Conservation (phyloP, 2,329 filamentous ascomycete genomes). For the Emmonsia crescens region DNA sequence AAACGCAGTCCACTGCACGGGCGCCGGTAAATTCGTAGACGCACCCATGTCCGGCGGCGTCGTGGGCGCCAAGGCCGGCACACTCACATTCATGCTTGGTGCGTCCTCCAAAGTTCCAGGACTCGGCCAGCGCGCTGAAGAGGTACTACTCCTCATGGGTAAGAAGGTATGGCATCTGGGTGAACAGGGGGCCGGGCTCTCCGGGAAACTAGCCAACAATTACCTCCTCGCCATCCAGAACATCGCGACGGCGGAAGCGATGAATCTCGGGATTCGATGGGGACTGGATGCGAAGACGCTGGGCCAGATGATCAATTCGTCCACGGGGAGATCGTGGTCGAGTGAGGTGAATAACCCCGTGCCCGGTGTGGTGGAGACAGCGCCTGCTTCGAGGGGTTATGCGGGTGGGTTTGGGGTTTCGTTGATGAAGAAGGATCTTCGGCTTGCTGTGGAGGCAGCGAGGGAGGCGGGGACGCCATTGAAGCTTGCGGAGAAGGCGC, state of each 20-base stretch:
- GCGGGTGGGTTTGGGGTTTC: constrained; percentile 64
- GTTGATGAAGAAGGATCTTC: constrained; percentile 72
- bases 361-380: constrained; percentile 63
- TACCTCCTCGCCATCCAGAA: constrained; percentile 93
- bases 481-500: constrained; percentile 52
- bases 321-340: constrained; percentile 92
- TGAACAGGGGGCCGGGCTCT: constrained; percentile 69
- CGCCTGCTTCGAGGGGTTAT: constrained; percentile 68
- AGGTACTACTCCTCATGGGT: constrained; percentile 71
- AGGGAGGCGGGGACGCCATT: constrained; percentile 55
- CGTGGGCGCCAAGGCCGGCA: constrained; percentile 76
- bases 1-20: constrained; percentile 52
- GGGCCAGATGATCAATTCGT: constrained; percentile 80
- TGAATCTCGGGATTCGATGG: constrained; percentile 55
- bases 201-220: constrained; percentile 93
- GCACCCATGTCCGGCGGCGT: constrained; percentile 96
- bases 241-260: constrained; percentile 57
- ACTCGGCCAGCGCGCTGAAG: constrained; percentile 53
- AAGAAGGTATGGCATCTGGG: constrained; percentile 78
- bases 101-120: constrained; percentile 39
- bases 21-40: constrained; percentile 72
- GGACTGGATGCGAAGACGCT: constrained; percentile 56
- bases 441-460: constrained; percentile 62
- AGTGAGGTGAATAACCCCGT: constrained; percentile 95
- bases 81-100: constrained; percentile 93